Conservation (phyloP, 1,284 basidiomycete genomes). For the Lentinus polychrous region DNA sequence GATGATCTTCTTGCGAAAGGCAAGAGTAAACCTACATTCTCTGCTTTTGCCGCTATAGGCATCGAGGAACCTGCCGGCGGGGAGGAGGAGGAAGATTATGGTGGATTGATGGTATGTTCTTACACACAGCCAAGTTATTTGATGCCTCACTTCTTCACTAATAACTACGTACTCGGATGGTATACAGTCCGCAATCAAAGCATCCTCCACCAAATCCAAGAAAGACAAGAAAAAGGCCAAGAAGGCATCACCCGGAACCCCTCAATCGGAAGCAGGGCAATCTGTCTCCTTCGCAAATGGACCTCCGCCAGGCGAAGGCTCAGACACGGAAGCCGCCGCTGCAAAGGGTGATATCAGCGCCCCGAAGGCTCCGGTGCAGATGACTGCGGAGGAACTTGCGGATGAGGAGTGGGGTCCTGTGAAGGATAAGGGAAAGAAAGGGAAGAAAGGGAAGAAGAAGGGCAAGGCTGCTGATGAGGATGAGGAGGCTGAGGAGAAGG, state of each 20-base stretch:
- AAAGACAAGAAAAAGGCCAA: constrained; percentile 64
- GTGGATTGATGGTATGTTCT: constrained; percentile 74
- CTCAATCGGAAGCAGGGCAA: neutral
- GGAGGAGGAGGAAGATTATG: constrained; percentile 66
- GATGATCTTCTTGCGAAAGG: constrained; percentile 27
- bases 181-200: constrained; percentile 39
- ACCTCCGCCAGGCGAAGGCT: constrained; percentile 26
- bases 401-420: constrained; percentile 63
- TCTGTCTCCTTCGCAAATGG: constrained; percentile 28
- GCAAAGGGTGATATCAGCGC: constrained; percentile 30
- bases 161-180: neutral
- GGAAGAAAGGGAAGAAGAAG: constrained; percentile 54
- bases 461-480: constrained; percentile 30
- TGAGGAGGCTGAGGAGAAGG: constrained; percentile 27
- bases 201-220: constrained; percentile 45
- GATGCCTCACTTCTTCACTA: neutral
- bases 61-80: constrained; percentile 24
- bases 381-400: constrained; percentile 58
- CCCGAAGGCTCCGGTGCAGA: constrained; percentile 36
- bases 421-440: constrained; percentile 47
- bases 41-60: constrained; percentile 47
- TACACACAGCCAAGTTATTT: neutral
- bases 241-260: constrained; percentile 26
- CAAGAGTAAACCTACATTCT: constrained; percentile 33
- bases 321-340: constrained; percentile 28